Conservation (phyloP, 2,329 filamentous ascomycete genomes). For the Volutella citrinella region DNA sequence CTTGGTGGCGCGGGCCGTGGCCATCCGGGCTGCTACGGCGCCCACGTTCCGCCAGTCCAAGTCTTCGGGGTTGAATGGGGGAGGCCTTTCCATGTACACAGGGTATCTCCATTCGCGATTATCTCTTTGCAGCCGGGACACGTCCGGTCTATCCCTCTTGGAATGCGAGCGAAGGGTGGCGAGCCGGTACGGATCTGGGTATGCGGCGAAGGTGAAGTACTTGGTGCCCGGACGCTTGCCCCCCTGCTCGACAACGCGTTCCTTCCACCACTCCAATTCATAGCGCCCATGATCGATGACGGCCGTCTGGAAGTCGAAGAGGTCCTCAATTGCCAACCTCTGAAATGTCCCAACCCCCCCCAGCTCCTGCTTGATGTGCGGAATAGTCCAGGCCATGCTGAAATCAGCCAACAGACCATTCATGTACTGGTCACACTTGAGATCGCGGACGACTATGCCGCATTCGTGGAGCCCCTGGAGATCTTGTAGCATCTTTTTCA, state of each 20-base stretch:
- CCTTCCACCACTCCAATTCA: no score
- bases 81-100: not conserved
- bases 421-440: conserved; percentile 6
- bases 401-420: conserved; percentile 6
- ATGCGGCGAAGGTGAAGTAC: no score
- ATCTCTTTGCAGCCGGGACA: no score
- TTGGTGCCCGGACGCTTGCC: no score
- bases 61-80: conserved; percentile 5
- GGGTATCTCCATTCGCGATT: not conserved
- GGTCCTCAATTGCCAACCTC: conserved; percentile 14
- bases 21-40: no score
- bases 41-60: conserved; percentile 10
- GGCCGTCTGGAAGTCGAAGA: conserved; percentile 8
- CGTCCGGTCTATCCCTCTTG: no score
- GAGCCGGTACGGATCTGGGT: no score
- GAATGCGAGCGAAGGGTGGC: no score
- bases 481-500: conserved; percentile 6
- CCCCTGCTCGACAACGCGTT: no score
- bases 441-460: conserved; percentile 10
- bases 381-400: conserved; percentile 10
- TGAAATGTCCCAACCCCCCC: conserved; percentile 3
- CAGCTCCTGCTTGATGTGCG: conserved; percentile 1
- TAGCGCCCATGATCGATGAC: conserved; percentile 1
- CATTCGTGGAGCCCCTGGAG: conserved; percentile 6
- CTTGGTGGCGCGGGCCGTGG: no score